These are phyloP conservation scores for Hericium alpestre DNA, from an alignment of 768 basidiomycete species.

Conservation along the genomic window DNA sequence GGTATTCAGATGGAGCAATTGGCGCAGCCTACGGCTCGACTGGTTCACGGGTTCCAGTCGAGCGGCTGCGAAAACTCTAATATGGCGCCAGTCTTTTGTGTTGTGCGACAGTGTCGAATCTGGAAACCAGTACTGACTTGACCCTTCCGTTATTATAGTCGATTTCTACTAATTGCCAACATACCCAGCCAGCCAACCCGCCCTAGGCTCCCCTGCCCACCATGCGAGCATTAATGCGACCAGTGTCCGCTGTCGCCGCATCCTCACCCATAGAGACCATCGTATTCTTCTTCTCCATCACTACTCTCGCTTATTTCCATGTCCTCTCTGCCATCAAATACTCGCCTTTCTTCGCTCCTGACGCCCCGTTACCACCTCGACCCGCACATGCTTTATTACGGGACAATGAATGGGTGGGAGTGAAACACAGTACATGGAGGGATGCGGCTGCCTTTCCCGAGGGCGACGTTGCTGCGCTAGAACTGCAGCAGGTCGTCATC, in stretches of 20 bases:
- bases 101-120: neutral
- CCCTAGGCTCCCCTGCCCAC: conserved; percentile 3
- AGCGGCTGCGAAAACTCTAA: neutral
- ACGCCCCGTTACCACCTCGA: conserved; percentile 35
- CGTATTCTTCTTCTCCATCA: conserved; percentile 78
- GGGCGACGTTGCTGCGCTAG: conserved; percentile 30
- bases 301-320: conserved; percentile 92
- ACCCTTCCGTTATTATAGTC: neutral
- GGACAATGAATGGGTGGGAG: conserved; percentile 51
- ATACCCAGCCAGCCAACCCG: neutral
- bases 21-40: neutral
- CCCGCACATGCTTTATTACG: conserved; percentile 47
- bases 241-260: conserved; percentile 62
- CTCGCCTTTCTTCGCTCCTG: conserved; percentile 64
- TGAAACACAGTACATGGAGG: conserved; percentile 45
- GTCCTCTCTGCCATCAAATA: conserved; percentile 84
- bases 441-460: conserved; percentile 22
- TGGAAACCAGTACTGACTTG: neutral
- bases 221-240: conserved; percentile 55
- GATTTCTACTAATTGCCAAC: conserved; percentile 2
- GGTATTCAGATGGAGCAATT: too few relatives aligned
- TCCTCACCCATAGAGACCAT: conserved; percentile 82
- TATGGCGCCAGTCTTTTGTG: neutral
- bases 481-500: conserved; percentile 69
- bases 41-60: neutral